Evolutionary conservation across 1,284 basidiomycete genomes (phyloP), one percentile per base, ranked within the genome.

Genomic region (Mycena citricolor): DNA sequence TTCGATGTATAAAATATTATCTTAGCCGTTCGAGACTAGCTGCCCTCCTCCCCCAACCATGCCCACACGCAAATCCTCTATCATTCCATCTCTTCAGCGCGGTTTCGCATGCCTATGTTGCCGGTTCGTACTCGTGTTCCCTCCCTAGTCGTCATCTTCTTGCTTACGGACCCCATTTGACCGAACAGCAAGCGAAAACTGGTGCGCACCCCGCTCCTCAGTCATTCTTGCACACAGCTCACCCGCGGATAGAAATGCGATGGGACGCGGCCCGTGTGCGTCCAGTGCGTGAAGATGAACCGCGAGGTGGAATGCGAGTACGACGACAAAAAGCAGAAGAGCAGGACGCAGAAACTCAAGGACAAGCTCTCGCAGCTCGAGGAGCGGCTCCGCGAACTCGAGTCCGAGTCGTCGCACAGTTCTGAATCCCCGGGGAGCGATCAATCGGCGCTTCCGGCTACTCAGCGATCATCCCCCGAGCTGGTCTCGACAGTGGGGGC

Each of bases 291-390:
- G 45, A 75, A 77, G 55, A 75, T 79, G 59, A 75, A 73, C 57
- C 63, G 79, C 24, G 61, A 64, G 2, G 64, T 69, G 21, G 72
- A 77, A 38, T 83, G 80, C 60, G 65, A 73, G 44, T 83, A 81
- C 63, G 77, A 82, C 55, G 79, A 82, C 57, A 74, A 72, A 59
- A 73, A 74, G 54, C 73, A 74, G 46, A 79, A 80, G 57, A 81
- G 76, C 55, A 72, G 79, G 20, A 82, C 79, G 1, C 74, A 81
- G 57, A 67, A 77, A 21, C 64, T 83, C 24, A 76, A 75, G 52
- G 77, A 80, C 53, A 79, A 79, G 56, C 66, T 80, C 37, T 63
- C 66, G 7, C 64, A 71, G 42, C 68, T 81, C 22, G 77, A 81
- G 57, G 66, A 68, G 17, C 69, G 76, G 30, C 64, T 83, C 31